phyloP scores from a whole-genome alignment of 108 stramenopile species.

The Epithemia pelagica region DNA sequence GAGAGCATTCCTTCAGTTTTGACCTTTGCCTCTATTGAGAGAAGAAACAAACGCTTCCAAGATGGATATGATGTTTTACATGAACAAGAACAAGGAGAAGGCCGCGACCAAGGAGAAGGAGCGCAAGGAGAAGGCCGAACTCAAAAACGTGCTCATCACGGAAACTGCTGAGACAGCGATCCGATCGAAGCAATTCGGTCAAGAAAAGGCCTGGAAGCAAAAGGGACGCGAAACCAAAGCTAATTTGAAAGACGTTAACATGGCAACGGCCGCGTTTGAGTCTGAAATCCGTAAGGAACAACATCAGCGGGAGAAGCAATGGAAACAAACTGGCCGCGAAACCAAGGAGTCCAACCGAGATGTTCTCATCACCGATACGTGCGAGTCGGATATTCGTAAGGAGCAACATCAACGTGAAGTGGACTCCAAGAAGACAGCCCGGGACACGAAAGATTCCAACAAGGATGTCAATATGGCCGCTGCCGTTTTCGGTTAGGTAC shows the following conservation, averaged over 20 bases:
- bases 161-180: conserved; percentile 20
- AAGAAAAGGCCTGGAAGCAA: conserved; percentile 14
- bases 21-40: not conserved
- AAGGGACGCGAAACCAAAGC: conserved; percentile 12
- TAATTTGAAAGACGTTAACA: conserved; percentile 19
- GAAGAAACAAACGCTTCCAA: not conserved
- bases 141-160: conserved; percentile 18
- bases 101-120: conserved; percentile 5
- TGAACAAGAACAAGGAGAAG: conserved; percentile 18
- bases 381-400: conserved; percentile 1
- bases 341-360: conserved; percentile 8
- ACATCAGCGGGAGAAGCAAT: conserved; percentile 12
- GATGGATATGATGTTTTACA: conserved; percentile 10
- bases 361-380: conserved; percentile 19
- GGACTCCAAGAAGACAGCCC: conserved; percentile 6
- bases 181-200: conserved; percentile 20
- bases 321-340: conserved; percentile 11
- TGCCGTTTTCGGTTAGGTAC: conserved; percentile 15
- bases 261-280: conserved; percentile 18
- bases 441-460: no score
- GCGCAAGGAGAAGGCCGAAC: conserved; percentile 13
- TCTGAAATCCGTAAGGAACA: conserved; percentile 23
- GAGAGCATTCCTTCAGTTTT: not conserved
- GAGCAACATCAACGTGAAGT: conserved; percentile 6
- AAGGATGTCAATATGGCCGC: conserved; percentile 28